A percentile compares a stretch with the other conserved stretches of the same genome.
phyloP scores from a whole-genome alignment of 768 basidiomycete genomes.

The Saitozyma podzolica region DNA sequence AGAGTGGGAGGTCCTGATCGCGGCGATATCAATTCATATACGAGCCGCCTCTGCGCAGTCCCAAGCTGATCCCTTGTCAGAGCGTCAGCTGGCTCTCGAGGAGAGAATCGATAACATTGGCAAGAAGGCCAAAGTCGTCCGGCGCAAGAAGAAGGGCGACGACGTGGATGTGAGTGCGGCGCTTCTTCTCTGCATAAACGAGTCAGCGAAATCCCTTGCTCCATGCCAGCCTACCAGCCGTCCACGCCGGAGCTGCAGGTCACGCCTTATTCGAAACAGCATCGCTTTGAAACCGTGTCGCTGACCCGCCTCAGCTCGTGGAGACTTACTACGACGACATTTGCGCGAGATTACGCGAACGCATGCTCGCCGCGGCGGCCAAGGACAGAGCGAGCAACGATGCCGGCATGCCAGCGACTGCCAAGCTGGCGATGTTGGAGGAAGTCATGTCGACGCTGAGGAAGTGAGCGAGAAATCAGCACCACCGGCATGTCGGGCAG shows the following conservation, averaged over 20 bases:
- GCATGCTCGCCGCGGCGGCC: conserved; percentile 82
- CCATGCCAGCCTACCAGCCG: neutral
- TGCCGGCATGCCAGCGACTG: conserved; percentile 75
- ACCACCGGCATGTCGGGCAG: neutral
- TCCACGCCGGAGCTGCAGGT: too few species aligned
- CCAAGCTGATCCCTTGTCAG: conserved; percentile 55
- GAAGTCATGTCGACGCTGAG: conserved; percentile 89
- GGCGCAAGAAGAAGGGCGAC: conserved; percentile 63
- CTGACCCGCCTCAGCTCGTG: conserved; percentile 51
- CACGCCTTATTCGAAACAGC: too few species aligned
- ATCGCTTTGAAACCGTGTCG: too few species aligned
- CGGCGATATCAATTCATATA: too few species aligned
- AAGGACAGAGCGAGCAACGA: conserved; percentile 78
- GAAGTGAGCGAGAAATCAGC: conserved; percentile 64
- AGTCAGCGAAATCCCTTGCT: neutral
- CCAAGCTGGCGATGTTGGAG: conserved; percentile 80
- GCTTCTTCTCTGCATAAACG: neutral
- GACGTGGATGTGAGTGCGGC: conserved; percentile 65
- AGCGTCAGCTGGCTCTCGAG: conserved; percentile 72
- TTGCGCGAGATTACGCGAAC: conserved; percentile 80
- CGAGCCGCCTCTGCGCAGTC: too few species aligned
- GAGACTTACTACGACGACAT: conserved; percentile 88
- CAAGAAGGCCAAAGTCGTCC: conserved; percentile 70
- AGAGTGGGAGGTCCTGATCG: neutral
- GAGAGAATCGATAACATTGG: conserved; percentile 84